Conservation (phyloP, 2,329 filamentous ascomycete species). For the Ophioceras dolichostomum region DNA sequence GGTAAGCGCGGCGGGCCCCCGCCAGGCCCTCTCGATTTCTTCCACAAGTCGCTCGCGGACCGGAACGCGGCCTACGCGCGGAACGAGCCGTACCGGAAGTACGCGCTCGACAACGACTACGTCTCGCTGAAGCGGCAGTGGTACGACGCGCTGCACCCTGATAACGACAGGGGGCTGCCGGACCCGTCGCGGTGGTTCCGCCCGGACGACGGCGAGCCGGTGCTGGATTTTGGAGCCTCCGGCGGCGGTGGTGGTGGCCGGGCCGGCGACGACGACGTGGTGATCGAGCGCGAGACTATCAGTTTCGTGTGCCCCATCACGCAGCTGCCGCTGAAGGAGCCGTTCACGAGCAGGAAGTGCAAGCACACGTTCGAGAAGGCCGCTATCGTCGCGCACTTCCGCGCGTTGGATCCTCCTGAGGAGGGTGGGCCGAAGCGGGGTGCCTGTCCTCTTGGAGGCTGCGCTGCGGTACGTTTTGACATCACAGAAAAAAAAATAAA, state of each 20-base stretch:
- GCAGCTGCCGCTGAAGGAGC: conserved; percentile 49
- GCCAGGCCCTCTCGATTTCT: conserved; percentile 18
- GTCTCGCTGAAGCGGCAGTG: conserved; percentile 44
- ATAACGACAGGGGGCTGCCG: conserved; percentile 36
- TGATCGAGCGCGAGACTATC: conserved; percentile 52
- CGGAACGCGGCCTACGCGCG: conserved; percentile 29
- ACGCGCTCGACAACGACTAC: conserved; percentile 46
- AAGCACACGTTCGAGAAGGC: conserved; percentile 60
- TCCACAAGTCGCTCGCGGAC: conserved; percentile 21
- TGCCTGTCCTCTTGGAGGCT: conserved; percentile 56
- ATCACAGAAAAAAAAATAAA: too few species aligned
- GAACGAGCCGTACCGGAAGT: conserved; percentile 31
- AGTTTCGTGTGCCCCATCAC: conserved; percentile 62
- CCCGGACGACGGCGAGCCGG: conserved; percentile 32
- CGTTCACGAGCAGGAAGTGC: conserved; percentile 54
- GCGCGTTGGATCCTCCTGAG: too few species aligned
- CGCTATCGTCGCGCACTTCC: conserved; percentile 43
- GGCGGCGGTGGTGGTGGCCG: conserved; percentile 17
- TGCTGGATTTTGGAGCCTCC: conserved; percentile 9
- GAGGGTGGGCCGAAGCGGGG: too few species aligned
- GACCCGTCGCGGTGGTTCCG: conserved; percentile 43
- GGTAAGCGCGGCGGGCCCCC: conserved; percentile 13
- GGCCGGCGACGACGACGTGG: conserved; percentile 52
- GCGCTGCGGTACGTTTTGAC: conserved; percentile 40
- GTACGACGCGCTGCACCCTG: conserved; percentile 38